These are phyloP conservation scores for Cubamyces lactineus DNA, from an alignment of 768 basidiomycete species.

Conservation along the genomic window DNA sequence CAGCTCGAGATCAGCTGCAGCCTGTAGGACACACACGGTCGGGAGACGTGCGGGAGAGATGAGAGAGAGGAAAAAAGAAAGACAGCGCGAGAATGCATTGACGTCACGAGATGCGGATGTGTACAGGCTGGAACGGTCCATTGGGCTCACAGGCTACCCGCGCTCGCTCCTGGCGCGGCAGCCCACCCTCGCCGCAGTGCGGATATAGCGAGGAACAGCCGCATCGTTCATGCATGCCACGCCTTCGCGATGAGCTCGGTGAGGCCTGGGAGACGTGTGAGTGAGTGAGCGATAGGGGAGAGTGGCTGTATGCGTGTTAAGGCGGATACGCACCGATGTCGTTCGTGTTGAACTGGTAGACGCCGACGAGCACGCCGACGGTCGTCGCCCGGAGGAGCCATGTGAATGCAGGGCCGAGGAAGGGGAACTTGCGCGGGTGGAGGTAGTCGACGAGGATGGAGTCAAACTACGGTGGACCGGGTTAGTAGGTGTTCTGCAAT, in stretches of 20 bases:
- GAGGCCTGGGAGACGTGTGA: slow-evolving; percentile 55
- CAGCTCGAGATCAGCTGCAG: no score
- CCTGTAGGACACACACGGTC: no score
- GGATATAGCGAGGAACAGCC: not conserved
- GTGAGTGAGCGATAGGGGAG: slow-evolving; percentile 12
- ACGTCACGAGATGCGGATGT: slow-evolving; percentile 15
- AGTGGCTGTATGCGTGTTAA: slow-evolving; percentile 1
- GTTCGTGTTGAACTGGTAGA: slow-evolving; percentile 98
- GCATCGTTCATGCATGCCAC: slow-evolving; percentile 63
- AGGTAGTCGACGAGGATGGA: slow-evolving; percentile 83
- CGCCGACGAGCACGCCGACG: slow-evolving; percentile 80
- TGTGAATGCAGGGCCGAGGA: slow-evolving; percentile 64
- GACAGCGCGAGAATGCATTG: slow-evolving; percentile 12
- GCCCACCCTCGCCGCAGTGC: not conserved
- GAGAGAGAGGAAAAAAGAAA: not conserved
- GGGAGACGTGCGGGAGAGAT: not conserved
- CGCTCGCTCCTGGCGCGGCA: not conserved
- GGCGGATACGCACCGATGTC: slow-evolving; percentile 79
- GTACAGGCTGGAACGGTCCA: slow-evolving; percentile 13
- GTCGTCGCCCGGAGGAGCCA: slow-evolving; percentile 84
- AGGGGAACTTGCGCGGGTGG: slow-evolving; percentile 92
- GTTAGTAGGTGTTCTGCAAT: slow-evolving; percentile 7
- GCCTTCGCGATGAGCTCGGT: slow-evolving; percentile 82
- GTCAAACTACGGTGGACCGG: slow-evolving; percentile 62
- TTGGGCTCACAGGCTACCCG: not conserved